Conservation (phyloP, 1,284 basidiomycete species). For the Mycena citricolor region DNA sequence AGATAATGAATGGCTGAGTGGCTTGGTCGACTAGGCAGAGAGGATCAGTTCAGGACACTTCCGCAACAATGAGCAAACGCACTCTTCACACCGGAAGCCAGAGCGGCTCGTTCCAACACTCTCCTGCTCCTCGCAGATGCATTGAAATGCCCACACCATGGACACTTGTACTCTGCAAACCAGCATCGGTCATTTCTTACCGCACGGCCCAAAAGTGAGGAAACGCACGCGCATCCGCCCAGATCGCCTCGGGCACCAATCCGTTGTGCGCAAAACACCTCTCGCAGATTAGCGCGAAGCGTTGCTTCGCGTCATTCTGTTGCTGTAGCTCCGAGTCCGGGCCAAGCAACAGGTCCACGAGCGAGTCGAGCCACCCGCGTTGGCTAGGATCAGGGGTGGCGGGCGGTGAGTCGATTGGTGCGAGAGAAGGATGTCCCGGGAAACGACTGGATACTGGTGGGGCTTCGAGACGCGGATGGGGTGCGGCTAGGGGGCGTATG, state of each 20-base stretch:
- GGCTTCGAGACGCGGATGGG: no score
- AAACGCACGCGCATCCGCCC: constrained; percentile 84
- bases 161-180: constrained; percentile 77
- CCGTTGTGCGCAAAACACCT: constrained; percentile 95
- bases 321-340: constrained; percentile 74
- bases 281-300: constrained; percentile 93
- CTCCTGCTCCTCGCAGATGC: constrained; percentile 35
- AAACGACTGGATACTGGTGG: no score
- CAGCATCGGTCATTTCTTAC: no score
- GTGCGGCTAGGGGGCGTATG: no score
- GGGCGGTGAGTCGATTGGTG: no score
- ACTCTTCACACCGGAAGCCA: no score
- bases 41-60: no score
- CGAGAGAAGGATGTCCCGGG: no score
- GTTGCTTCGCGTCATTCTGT: constrained; percentile 47
- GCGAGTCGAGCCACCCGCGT: constrained; percentile 86
- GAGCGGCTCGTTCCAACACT: no score
- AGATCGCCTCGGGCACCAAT: constrained; percentile 85
- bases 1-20: no score
- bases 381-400: constrained; percentile 39
- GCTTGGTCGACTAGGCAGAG: no score
- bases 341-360: constrained; percentile 84
- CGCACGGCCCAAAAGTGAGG: background rate
- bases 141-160: constrained; percentile 76
- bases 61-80: no score